phyloP scores from a whole-genome alignment of 768 basidiomycete species.

The Calocybe indica region DNA sequence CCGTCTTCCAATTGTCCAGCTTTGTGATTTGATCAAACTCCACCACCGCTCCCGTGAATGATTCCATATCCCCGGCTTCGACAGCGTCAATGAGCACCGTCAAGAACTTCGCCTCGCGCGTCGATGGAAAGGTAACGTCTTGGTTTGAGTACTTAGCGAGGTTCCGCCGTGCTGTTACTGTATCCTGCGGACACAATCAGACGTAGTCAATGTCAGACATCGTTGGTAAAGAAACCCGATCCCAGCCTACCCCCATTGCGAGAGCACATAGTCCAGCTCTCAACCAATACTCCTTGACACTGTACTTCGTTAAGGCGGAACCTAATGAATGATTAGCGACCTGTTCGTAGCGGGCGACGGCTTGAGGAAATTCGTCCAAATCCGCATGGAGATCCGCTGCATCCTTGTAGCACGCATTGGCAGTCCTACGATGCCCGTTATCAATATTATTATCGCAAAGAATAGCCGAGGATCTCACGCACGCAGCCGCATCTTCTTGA shows the following conservation, averaged over 20 bases:
- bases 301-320: slow-evolving; percentile 91
- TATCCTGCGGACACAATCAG: slow-evolving; percentile 50
- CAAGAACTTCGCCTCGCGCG: slow-evolving; percentile 90
- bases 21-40: slow-evolving; percentile 91
- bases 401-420: slow-evolving; percentile 93
- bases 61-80: slow-evolving; percentile 42
- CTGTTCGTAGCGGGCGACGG: slow-evolving; percentile 84
- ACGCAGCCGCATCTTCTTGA: slow-evolving; percentile 97
- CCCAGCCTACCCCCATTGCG: slow-evolving; percentile 67
- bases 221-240: not conserved
- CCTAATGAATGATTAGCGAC: slow-evolving; percentile 81
- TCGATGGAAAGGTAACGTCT: slow-evolving; percentile 81
- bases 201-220: not conserved
- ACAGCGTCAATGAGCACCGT: slow-evolving; percentile 70
- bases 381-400: slow-evolving; percentile 94
- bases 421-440: slow-evolving; percentile 53
- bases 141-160: slow-evolving; percentile 71
- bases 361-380: slow-evolving; percentile 76
- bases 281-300: slow-evolving; percentile 97
- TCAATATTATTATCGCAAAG: not conserved
- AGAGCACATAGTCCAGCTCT: slow-evolving; percentile 81
- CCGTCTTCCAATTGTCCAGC: slow-evolving; percentile 96
- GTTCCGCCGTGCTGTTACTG: slow-evolving; percentile 77
- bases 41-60: slow-evolving; percentile 78
- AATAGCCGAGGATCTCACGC: slow-evolving; percentile 16